Evolutionary conservation across 139 green algal genomes (phyloP), one percentile per base, ranked within the genome.

Genomic region (Auxenochlorella pyrenoidosa): DNA sequence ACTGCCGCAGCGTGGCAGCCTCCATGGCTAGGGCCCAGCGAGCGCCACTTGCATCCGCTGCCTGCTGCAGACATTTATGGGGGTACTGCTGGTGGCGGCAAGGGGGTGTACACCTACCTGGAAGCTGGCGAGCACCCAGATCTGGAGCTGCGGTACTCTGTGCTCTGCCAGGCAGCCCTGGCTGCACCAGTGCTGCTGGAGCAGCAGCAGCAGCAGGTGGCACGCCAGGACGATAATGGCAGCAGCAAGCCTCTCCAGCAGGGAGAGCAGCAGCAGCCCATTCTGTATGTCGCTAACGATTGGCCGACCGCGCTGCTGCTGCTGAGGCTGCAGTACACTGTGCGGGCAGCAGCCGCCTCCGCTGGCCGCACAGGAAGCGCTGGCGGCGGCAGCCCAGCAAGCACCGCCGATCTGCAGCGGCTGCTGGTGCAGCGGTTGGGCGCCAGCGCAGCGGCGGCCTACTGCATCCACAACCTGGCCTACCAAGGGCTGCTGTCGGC

Each of bases 151-250:
- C 79, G 92, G 30, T 95, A 93, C 88, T 96, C 86, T 87, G 83
- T 98, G 26, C 90, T 98, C 75, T 97, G 94, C 84, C 96, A 98
- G 84, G 94, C 94, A 32, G 94, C 96, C 1, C 72, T 98, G 38
- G 94, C 92, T 32, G 95, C 96, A 24, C 93, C 95, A 5, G 38
- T 92, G 34, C 91, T 97, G 88, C 77, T 96, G 60, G 96, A 92
- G 93, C 47, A n/a, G n/a, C n/a, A 32, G 60, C 40, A 26, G 68
- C 43, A 58, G 63, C 36, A 75, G 44, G 51, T 87, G 38, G 65
- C 44, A 65, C 22, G 40, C n/a, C 15, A 0, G 34, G 41, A 24
- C 65, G 44, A 38, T 16, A 5, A 1, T 5, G 60, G 28, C 21
- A 72, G 58, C 1, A 75, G 28, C n/a, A 58, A 81, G 75, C 28